Base-by-base conservation (phyloP, 306 rosid genomes). In the Medicago truncatula region DNA sequence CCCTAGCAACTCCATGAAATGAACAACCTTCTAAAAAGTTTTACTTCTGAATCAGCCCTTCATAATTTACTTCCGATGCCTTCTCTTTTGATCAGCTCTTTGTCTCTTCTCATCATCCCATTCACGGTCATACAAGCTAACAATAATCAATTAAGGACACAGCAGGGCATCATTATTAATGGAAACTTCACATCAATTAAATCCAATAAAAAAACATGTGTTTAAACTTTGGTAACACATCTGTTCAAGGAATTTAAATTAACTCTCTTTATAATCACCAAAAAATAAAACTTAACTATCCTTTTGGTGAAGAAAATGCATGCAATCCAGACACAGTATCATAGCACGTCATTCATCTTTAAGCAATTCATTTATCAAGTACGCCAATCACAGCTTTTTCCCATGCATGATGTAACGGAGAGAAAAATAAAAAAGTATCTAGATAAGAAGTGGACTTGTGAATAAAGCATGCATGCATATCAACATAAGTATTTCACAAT, bases 71-170 rank as follows among this genome's bases (percentile, higher is more conserved):
- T 95, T 95, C 65, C 99, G 71, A 80, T 95, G 99, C 86, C 99
- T 87, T 71, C 99, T 88, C 84, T 95, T 95, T 60, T 83, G 99
- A 78, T 95, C 99, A 23, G 86, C 93, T 79, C 99, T 90, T 83
- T 85, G 97, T 81, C 98, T 84, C 87, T 95, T 95, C 83, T 90
- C 97, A 18, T 95, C 97, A 9, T 95, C 99, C 97, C 96, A 95
- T 38, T 95, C 99, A 1, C 96, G 92, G 25, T 92, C 96, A 47
- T 90, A 86, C 81, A 89, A 78, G 62, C 99, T 95, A 77, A 76
- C 7, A 58, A 23, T 44, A 74, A 25, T 80, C 59, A 76, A 78
- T 92, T 71, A 90, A 90, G 97, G 97, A 54, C 65, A 76, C 41
- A 44, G 49, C 65, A 58, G 9, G 7, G 70, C 59, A 56, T 2